Base-by-base conservation (phyloP, 2,329 filamentous ascomycete genomes). In the Diaporthe vaccinii region DNA sequence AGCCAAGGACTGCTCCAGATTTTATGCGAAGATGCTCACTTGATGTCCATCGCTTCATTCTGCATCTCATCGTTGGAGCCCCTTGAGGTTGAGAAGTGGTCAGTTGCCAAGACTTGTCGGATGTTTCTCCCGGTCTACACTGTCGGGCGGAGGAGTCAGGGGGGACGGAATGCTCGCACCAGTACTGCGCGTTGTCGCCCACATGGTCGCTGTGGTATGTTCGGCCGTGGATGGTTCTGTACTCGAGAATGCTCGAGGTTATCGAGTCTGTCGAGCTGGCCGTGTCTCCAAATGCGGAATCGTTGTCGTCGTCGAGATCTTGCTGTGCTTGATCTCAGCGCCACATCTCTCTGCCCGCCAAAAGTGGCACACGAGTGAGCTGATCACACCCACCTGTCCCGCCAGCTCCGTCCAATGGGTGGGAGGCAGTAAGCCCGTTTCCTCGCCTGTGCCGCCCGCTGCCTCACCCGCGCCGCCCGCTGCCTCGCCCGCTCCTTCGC, bases 91-190 rank as follows among this genome's bases (percentile, higher is more conserved):
- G 22, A 44, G 51, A 22, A 6, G 22, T 62, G 5, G 44, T 75
- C 69, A 75, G 55, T 31, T 59, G 44, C 31, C 57, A 58, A 53
- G 58, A 25, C n/a, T 25, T 25, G 22, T 51, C 28, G 28, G 31
- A 20, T 20, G 28, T 39, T 53, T 55, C 17, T n/a, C 17, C 17
- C 49, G 31, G 28, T 34, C 4, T 36, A 34, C 22, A 4, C 22
- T 39, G 36, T 51, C 31, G 12, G 8, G 22, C 20, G 20, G 20
- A 41, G 49, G 17, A 20, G 9, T 91, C 91, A 92, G 78, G 20
- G 15, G 39, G 41, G 34, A n/a, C 36, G 28, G 44, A n/a, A 20
- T 7, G 34, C 20, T 25, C 72, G 46, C 55, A 77, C 76, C 76
- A 77, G 72, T 77, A 77, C 25, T 74, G 72, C 31, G 76, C 76